phyloP scores from a whole-genome alignment of 352 stramenopile species.

The Phytophthora boehmeriae region DNA sequence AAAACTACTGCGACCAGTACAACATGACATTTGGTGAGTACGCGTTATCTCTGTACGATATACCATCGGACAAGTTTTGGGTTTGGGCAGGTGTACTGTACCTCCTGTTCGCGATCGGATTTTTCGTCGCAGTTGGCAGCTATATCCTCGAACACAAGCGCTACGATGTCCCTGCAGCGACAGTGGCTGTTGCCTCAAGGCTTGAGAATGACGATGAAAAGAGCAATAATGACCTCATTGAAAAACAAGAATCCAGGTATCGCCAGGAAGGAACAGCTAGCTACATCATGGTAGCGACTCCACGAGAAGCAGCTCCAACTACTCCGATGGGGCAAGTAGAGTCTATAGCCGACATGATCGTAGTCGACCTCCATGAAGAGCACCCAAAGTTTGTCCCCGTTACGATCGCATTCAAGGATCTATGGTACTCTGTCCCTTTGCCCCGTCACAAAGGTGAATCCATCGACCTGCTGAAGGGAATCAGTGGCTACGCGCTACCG shows the following conservation, averaged over 20 bases:
- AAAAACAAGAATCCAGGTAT: slow-evolving; percentile 9
- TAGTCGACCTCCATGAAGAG: slow-evolving; percentile 19
- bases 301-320: slow-evolving; percentile 1
- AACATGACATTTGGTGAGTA: slow-evolving; percentile 41
- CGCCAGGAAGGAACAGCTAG: slow-evolving; percentile 6
- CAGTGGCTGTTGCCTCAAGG: slow-evolving; percentile 15
- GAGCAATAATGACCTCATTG: neutral
- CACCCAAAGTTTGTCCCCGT: slow-evolving; percentile 27
- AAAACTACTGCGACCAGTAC: slow-evolving; percentile 33
- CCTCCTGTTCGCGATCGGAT: slow-evolving; percentile 21
- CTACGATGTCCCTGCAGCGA: slow-evolving; percentile 20
- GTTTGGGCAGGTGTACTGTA: slow-evolving; percentile 28
- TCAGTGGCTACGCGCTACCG: slow-evolving; percentile 53
- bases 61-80: slow-evolving; percentile 36
- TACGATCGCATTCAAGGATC: slow-evolving; percentile 36
- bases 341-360: slow-evolving; percentile 5
- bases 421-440: slow-evolving; percentile 35
- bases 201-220: slow-evolving; percentile 7
- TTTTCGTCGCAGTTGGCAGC: slow-evolving; percentile 32
- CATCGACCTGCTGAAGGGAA: slow-evolving; percentile 74
- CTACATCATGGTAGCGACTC: slow-evolving; percentile 22
- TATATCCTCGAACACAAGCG: slow-evolving; percentile 34
- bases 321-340: slow-evolving; percentile 1
- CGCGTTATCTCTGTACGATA: slow-evolving; percentile 30
- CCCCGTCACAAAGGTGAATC: slow-evolving; percentile 30